These are phyloP conservation scores for Macrocybe sp. DNA, from an alignment of 1,284 basidiomycete species.

Conservation along the genomic window DNA sequence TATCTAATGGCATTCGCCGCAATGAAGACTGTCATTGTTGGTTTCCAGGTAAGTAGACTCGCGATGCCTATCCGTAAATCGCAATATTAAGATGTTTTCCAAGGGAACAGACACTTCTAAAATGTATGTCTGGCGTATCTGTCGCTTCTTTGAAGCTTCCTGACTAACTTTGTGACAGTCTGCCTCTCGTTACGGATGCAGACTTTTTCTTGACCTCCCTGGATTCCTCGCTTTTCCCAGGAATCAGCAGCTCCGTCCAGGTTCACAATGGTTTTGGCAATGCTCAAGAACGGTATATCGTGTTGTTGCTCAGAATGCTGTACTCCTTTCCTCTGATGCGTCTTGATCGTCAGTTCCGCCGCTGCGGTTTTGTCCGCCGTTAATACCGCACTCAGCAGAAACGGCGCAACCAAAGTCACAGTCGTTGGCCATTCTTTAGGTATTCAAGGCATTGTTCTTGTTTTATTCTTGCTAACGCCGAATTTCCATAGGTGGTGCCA, in stretches of 20 bases:
- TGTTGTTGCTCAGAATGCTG: background rate
- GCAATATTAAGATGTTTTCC: background rate
- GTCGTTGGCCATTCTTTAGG: constrained; percentile 51
- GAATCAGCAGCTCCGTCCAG: constrained; percentile 29
- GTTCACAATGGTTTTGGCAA: constrained; percentile 38
- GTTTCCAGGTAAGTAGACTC: constrained; percentile 22
- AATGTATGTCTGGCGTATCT: constrained; percentile 6
- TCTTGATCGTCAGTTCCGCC: constrained; percentile 17
- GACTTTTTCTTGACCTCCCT: constrained; percentile 26
- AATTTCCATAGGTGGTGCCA: constrained; percentile 33
- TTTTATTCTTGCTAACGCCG: background rate
- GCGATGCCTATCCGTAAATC: too few species aligned
- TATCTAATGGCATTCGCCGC: background rate
- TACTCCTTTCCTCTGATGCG: constrained; percentile 2
- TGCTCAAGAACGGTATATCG: constrained; percentile 31
- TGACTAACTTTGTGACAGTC: constrained; percentile 16
- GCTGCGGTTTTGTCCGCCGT: constrained; percentile 20
- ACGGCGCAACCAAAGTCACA: constrained; percentile 18
- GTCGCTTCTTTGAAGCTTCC: background rate
- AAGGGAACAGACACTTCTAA: constrained; percentile 31
- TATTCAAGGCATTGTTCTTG: constrained; percentile 9
- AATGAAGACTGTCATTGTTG: constrained; percentile 30
- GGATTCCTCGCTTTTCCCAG: constrained; percentile 39
- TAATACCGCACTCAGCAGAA: constrained; percentile 14
- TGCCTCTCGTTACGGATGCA: constrained; percentile 33